Evolutionary conservation across 306 rosid genomes (phyloP), one percentile per base, ranked within the genome.

Genomic region (Cicer pinnatifidum): DNA sequence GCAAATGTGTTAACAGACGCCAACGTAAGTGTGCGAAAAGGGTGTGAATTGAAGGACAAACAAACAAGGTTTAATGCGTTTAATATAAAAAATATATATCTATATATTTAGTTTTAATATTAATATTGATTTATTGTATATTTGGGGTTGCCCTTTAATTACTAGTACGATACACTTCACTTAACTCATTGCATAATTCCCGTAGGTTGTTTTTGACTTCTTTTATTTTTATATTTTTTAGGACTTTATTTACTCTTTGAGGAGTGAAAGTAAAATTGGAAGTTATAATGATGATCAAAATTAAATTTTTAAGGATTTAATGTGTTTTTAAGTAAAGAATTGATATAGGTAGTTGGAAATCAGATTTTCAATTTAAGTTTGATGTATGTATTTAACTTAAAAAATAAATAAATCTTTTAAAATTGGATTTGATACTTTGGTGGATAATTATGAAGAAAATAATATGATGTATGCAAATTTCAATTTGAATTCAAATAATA

Each of bases 1-100:
- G 45, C 76, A 75, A 63, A 68, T 0, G 82, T 80, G 82, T 80
- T 67, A 82, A 73, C 81, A 80, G 75, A 71, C 76, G 79, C 80
- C 82, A 9, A 38, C 20, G 15, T 38, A 39, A 39, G 48, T 64
- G 53, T 58, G 82, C 76, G 67, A 59, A 78, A 74, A 39, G n/a
- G 19, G 35, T 28, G 35, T 28, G 5, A 28, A 28, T 41, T 41
- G 23, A 53, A 43, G 0, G 54, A 72, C 57, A 52, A 37, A 28
- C 35, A 28, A 28, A 28, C 35, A 28, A 28, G 35, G 56, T 76
- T 19, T 63, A 57, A 38, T 16, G 58, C n/a, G 75, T 33, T 66
- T 28, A 28, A 28, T 59, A n/a, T 23, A 2, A 46, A 11, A 10
- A 9, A 20, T 20, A 23, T 23, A 23, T 23, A 23, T 23, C 0